Evolutionary conservation across 2,329 filamentous ascomycete genomes (phyloP).

Genomic region (Dactylellina haptotyla): DNA sequence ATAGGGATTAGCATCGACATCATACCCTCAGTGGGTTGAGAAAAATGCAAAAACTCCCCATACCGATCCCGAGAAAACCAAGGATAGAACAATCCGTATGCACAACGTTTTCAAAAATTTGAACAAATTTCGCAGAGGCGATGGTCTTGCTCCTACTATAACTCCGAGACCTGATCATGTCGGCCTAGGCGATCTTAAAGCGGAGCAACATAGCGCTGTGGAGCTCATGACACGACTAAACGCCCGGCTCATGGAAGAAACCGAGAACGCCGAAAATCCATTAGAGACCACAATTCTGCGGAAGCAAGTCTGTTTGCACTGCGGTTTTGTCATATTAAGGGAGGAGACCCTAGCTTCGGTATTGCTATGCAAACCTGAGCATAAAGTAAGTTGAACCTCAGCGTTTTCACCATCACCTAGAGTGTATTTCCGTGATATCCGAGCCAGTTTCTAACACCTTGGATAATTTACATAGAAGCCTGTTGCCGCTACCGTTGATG

Average conservation of each 20-base stretch:
- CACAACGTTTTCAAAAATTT: conserved; percentile 8
- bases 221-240: conserved; percentile 28
- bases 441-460: not conserved
- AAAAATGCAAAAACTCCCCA: not conserved
- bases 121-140: not conserved
- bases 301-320: conserved; percentile 18
- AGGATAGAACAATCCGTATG: not conserved
- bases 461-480: not conserved
- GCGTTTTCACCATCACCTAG: not conserved
- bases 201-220: conserved; percentile 7
- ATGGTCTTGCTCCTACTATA: not conserved
- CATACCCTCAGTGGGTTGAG: conserved; percentile 13
- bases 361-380: not conserved
- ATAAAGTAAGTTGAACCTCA: not conserved
- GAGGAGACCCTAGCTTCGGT: not conserved
- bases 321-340: conserved; percentile 2
- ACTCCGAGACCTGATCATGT: conserved; percentile 3
- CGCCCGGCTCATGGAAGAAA: not conserved
- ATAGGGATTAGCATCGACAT: conserved; percentile 28
- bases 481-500: not conserved
- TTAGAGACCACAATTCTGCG: not conserved
- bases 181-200: not conserved
- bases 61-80: not conserved
- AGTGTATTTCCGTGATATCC: not conserved
- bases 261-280: not conserved